Percentiles rank a stretch among this genome's conserved stretches.
Evolutionary conservation across 805 yeast genomes (phyloP).

Genomic region (Ogataea nakhonphanomensis): DNA sequence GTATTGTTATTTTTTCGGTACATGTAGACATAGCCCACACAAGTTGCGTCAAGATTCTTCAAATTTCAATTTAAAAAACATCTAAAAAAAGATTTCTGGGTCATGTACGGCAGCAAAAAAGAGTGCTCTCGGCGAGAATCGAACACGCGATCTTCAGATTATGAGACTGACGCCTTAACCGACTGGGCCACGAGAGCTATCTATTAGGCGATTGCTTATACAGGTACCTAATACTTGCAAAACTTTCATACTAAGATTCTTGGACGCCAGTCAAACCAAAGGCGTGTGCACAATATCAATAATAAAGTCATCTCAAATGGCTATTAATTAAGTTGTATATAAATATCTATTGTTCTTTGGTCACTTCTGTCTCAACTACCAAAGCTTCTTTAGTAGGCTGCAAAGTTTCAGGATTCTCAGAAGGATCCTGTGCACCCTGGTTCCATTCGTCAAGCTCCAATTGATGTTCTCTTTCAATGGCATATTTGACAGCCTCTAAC

Average conservation of each 20-base stretch:
- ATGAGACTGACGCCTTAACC: slow-evolving; percentile 41
- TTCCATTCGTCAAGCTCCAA: slow-evolving; percentile 76
- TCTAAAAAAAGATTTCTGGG: no score
- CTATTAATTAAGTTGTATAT: not conserved
- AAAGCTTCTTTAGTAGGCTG: slow-evolving; percentile 52
- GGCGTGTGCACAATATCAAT: not conserved
- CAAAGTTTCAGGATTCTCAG: slow-evolving; percentile 13
- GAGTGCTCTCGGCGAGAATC: slow-evolving; percentile 37
- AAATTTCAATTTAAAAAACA: no score
- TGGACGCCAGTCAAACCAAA: not conserved
- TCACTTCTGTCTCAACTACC: slow-evolving; percentile 39
- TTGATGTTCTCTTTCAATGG: slow-evolving; percentile 76
- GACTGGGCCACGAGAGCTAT: slow-evolving; percentile 38
- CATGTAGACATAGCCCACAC: no score
- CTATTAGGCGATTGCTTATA: not conserved
- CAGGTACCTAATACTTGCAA: not conserved
- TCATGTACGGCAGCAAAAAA: not conserved
- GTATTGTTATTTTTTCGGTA: not conserved
- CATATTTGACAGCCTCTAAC: slow-evolving; percentile 77
- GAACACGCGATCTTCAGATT: slow-evolving; percentile 41
- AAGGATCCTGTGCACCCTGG: slow-evolving; percentile 29
- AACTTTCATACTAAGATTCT: no score
- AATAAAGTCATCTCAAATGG: not conserved
- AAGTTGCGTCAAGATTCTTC: no score
- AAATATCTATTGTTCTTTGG: slow-evolving; percentile 7